Percentiles rank a stretch among this genome's conserved stretches.
Evolutionary conservation across 495 filamentous ascomycete genomes (phyloP).

Genomic region (Aspergillus leporis): DNA sequence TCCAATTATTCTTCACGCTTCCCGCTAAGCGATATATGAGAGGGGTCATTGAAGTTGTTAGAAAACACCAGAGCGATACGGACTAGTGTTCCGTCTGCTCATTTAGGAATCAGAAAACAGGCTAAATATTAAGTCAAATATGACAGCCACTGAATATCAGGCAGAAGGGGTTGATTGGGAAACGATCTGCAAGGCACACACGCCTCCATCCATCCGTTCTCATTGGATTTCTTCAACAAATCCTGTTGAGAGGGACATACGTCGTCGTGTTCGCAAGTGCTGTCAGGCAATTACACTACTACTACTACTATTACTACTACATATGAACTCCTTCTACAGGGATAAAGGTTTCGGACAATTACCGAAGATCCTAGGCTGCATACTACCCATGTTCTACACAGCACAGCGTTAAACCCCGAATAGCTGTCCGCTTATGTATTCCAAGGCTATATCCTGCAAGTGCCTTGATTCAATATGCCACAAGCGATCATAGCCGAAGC

Average conservation of each 20-base stretch:
- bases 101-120: conserved; percentile 6
- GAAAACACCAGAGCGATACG: background rate
- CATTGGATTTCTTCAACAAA: background rate
- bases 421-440: background rate
- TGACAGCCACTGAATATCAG: conserved; percentile 3
- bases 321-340: background rate
- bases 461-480: background rate
- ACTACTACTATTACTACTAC: background rate
- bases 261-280: too few species aligned
- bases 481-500: background rate
- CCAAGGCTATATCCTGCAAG: background rate
- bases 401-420: background rate
- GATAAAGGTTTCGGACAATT: background rate
- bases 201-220: background rate
- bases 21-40: background rate
- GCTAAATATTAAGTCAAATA: conserved; percentile 15
- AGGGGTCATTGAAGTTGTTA: background rate
- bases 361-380: background rate
- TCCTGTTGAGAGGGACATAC: conserved; percentile 5
- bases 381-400: background rate
- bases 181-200: conserved; percentile 24
- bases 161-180: conserved; percentile 13
- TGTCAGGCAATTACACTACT: background rate
- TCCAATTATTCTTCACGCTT: background rate
- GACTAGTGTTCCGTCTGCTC: background rate